These are phyloP conservation scores for Sugiyamaella novakii DNA, from an alignment of 1,139 yeast genomes.

Conservation along the genomic window DNA sequence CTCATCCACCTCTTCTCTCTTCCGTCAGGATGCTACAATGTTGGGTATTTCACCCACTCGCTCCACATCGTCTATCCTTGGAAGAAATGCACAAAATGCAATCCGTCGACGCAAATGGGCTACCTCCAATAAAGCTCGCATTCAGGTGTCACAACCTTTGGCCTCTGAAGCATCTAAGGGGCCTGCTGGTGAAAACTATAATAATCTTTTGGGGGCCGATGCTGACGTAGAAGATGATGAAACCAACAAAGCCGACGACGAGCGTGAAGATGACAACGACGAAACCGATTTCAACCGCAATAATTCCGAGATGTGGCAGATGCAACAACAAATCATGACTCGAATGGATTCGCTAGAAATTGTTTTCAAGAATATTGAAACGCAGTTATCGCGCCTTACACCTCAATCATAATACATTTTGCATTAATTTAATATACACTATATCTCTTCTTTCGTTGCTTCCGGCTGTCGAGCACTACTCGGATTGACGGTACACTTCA, in stretches of 20 bases:
- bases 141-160: too few relatives aligned
- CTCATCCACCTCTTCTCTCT: conserved; percentile 27
- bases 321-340: conserved; percentile 27
- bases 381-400: conserved; percentile 18
- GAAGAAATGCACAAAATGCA: too few relatives aligned
- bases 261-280: conserved; percentile 18
- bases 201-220: too few relatives aligned
- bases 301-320: conserved; percentile 16
- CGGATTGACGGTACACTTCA: too few relatives aligned
- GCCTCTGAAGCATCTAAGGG: too few relatives aligned
- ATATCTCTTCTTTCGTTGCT: neutral
- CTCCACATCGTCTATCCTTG: conserved; percentile 23
- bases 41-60: conserved; percentile 29
- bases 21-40: conserved; percentile 20
- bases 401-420: neutral
- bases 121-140: conserved; percentile 13
- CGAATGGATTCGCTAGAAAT: conserved; percentile 30
- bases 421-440: neutral
- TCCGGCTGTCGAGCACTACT: conserved; percentile 5
- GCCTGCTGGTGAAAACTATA: too few relatives aligned
- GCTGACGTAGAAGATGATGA: conserved; percentile 21
- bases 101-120: conserved; percentile 8
- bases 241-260: conserved; percentile 21
- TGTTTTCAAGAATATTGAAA: conserved; percentile 29
- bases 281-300: conserved; percentile 7